phyloP scores from a whole-genome alignment of 768 basidiomycete species.

The Leccinum boreale region DNA sequence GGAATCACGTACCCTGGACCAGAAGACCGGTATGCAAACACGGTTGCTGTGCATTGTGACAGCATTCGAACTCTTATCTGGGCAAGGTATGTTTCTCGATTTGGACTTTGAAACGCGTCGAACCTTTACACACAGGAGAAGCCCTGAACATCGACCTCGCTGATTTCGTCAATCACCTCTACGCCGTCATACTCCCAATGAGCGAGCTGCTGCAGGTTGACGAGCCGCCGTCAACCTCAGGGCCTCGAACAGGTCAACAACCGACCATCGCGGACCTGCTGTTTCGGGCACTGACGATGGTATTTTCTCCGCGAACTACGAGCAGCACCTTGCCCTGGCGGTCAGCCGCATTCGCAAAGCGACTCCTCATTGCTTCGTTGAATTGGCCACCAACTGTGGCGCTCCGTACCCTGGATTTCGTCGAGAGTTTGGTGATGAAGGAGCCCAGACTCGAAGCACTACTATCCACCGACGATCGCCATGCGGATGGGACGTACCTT shows the following conservation, averaged over 20 bases:
- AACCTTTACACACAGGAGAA: conserved; percentile 57
- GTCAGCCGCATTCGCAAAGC: conserved; percentile 89
- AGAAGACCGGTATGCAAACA: conserved; percentile 46
- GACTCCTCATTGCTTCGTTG: conserved; percentile 76
- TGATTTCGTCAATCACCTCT: conserved; percentile 85
- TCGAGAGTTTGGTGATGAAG: conserved; percentile 65
- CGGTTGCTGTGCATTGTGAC: conserved; percentile 87
- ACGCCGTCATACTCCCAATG: conserved; percentile 75
- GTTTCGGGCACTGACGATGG: conserved; percentile 79
- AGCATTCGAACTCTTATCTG: conserved; percentile 95
- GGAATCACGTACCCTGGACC: conserved; percentile 27
- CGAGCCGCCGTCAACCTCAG: conserved; percentile 34
- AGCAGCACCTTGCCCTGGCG: conserved; percentile 65
- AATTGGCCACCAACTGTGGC: conserved; percentile 73
- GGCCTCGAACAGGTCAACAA: conserved; percentile 27
- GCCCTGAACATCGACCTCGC: conserved; percentile 94
- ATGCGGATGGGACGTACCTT: conserved; percentile 79
- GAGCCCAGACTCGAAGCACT: conserved; percentile 82
- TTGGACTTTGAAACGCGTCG: conserved; percentile 4
- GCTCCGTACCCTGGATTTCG: conserved; percentile 70
- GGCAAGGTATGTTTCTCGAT: conserved; percentile 65
- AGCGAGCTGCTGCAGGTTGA: conserved; percentile 67
- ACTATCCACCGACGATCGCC: conserved; percentile 83
- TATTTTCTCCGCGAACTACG: conserved; percentile 72
- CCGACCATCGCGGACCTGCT: conserved; percentile 62